Evolutionary conservation across 1,284 basidiomycete species (phyloP).

Genomic region (Fomitiporia mediterranea): DNA sequence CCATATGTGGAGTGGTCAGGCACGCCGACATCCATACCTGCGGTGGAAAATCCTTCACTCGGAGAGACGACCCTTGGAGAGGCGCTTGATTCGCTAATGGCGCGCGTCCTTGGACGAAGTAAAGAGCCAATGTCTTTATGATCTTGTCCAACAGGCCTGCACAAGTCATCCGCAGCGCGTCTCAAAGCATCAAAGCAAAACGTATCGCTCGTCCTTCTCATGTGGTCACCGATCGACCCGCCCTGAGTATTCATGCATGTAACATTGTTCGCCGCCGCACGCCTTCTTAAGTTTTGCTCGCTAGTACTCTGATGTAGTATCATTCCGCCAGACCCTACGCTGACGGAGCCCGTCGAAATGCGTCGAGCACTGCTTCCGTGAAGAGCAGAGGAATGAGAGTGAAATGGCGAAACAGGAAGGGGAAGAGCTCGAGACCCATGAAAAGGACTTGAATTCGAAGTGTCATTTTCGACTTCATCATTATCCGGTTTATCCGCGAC

Average conservation of each 20-base stretch:
- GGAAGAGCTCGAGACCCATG: conserved; percentile 14
- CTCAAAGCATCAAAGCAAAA: conserved; percentile 12
- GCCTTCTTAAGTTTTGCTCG: conserved; percentile 16
- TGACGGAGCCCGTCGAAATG: conserved; percentile 19
- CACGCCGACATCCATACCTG: background rate
- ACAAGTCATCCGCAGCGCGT: background rate
- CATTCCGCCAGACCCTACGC: background rate
- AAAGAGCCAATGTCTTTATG: background rate
- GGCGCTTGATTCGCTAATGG: conserved; percentile 19
- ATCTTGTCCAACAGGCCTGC: background rate
- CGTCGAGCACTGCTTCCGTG: conserved; percentile 7
- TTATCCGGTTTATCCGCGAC: background rate
- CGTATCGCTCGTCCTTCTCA: conserved; percentile 15
- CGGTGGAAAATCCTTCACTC: conserved; percentile 1
- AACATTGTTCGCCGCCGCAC: conserved; percentile 4
- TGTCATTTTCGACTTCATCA: conserved; percentile 2
- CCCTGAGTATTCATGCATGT: background rate
- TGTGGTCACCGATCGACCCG: conserved; percentile 7
- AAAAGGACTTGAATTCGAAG: conserved; percentile 16
- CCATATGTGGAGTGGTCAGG: background rate
- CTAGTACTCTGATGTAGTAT: conserved; percentile 14
- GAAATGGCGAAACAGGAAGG: background rate
- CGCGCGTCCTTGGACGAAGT: conserved; percentile 12
- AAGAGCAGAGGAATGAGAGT: background rate
- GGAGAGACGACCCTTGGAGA: conserved; percentile 16